phyloP scores from a whole-genome alignment of 768 basidiomycete species.

The Tricholoma furcatifolium region DNA sequence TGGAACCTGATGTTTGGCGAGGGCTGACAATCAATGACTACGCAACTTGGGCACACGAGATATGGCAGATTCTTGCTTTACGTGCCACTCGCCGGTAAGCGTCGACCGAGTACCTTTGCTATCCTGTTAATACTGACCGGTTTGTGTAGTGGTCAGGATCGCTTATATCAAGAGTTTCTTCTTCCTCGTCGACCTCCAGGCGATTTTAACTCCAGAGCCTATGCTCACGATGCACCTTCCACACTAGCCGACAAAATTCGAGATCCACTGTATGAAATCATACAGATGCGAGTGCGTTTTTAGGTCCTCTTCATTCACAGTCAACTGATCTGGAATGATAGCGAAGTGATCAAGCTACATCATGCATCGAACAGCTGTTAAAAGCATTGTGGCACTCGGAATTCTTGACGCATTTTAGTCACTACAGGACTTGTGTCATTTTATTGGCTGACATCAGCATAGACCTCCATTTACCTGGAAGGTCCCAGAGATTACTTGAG shows the following conservation, averaged over 20 bases:
- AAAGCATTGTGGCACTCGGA: slow-evolving; percentile 79
- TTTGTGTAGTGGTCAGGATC: slow-evolving; percentile 55
- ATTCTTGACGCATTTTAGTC: slow-evolving; percentile 64
- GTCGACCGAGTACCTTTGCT: slow-evolving; percentile 16
- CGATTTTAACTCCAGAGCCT: slow-evolving; percentile 53
- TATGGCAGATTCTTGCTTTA: slow-evolving; percentile 76
- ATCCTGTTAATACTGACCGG: not conserved
- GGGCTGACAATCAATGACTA: slow-evolving; percentile 66
- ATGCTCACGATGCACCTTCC: slow-evolving; percentile 45
- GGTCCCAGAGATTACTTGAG: slow-evolving; percentile 63
- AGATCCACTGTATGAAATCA: slow-evolving; percentile 43
- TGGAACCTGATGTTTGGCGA: slow-evolving; percentile 71
- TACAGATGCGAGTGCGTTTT: slow-evolving; percentile 43
- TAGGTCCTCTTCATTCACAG: slow-evolving; percentile 3
- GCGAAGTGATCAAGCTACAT: slow-evolving; percentile 64
- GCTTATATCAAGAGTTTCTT: slow-evolving; percentile 65
- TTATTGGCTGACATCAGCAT: slow-evolving; percentile 77
- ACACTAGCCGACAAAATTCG: slow-evolving; percentile 40
- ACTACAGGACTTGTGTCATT: slow-evolving; percentile 69
- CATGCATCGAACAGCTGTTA: slow-evolving; percentile 64
- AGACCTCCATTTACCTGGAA: slow-evolving; percentile 73
- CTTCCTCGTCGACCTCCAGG: slow-evolving; percentile 58
- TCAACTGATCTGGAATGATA: slow-evolving; percentile 25
- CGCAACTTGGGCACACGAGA: slow-evolving; percentile 67
- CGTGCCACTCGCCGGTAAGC: slow-evolving; percentile 76